Base-by-base conservation (phyloP, 108 stramenopile genomes). In the Stephanodiscus triporus region DNA sequence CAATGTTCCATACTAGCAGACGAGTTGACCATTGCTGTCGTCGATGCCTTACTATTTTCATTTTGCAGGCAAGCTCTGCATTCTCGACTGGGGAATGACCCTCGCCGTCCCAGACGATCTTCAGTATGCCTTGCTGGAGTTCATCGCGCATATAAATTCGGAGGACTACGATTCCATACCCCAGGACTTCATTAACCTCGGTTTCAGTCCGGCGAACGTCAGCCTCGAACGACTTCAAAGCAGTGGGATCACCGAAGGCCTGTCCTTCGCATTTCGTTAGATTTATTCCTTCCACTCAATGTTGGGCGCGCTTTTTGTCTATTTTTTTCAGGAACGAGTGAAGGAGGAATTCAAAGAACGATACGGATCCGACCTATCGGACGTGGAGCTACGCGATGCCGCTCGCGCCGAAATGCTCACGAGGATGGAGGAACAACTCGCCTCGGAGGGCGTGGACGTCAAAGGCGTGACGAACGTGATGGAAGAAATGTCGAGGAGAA, bases 1-100 rank as follows among this genome's bases (percentile, higher is more conserved):
- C 9, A 1, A 42, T 20, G 40, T 11, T 48, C 11, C 2, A 0
- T 50, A 48, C n/a, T 2, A 37, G 26, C 10, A 2, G 26, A 10
- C 38, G 16, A 45, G 16, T 14, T 40, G 40, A 40, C 40, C 40
- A 14, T 45, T 45, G 43, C 42, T 27, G 7, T 36, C 51, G 23
- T 40, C 17, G 37, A 14, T 36, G n/a, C 29, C 11, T 22, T 34
- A 2, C 22, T 59, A 2, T 42, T 50, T 14, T 8, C 24, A 0
- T 43, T 4, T 24, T 40, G 10, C 23, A 70, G 69, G 79, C 55
- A 74, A 73, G 51, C 82, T 96, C 0, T 90, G 90, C 73, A 93
- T 96, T 11, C 75, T 96, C 9, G 95, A 96, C 80, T 92, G 91
- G 88, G 95, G 95, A 3, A 91, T 96, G 85, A 93, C 92, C 30